Evolutionary conservation across 2,329 filamentous ascomycete species (phyloP), one percentile per base, ranked within the genome.

Genomic region (Hirsutella minnesotensis): DNA sequence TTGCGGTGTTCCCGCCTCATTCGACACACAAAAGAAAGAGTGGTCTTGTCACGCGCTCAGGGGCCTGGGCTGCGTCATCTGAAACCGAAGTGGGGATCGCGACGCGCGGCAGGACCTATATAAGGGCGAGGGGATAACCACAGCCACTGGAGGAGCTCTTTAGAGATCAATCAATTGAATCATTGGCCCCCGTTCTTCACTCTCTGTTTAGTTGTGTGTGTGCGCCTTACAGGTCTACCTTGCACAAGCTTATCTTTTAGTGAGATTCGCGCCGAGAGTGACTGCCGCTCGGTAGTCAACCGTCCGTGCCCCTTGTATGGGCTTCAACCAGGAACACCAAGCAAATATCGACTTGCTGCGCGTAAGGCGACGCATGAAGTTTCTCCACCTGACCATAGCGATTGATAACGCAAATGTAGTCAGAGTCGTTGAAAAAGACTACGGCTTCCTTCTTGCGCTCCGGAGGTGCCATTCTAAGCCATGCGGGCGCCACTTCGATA

Each of bases 301-400:
- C 0, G 79, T 88, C 82, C 0, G 72, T 85, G 0, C 83, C 83
- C 42, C 83, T 60, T 0, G 81, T 84, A 46, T 87, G 82, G 0
- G 73, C 70, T 45, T 88, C 77, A 43, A 87, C 82, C 0, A 88
- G 62, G 44, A 78, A 87, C 0, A 86, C 67, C 0, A 84, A 53
- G 45, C 82, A 87, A 0, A 48, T 49, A 9, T 75, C 73, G 0
- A 81, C 59, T 5, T 78, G 68, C 0, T 66, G 62, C 0, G 61
- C 58, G 51, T 74, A 86, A 0, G 80, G 67, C 0, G 83, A 87
- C 0, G 64, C 69, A 3, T 70, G 66, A 0, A 87, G 62, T 0
- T 58, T 51, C 33, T 78, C 72, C 0, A 67, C 49, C 0, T 53
- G 51, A 0, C 67, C 71, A 3, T 59, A 55, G 0, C 68, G 64